Evolutionary conservation across 2,329 filamentous ascomycete species (phyloP).

Genomic region (Ceratocystis harringtonii): DNA sequence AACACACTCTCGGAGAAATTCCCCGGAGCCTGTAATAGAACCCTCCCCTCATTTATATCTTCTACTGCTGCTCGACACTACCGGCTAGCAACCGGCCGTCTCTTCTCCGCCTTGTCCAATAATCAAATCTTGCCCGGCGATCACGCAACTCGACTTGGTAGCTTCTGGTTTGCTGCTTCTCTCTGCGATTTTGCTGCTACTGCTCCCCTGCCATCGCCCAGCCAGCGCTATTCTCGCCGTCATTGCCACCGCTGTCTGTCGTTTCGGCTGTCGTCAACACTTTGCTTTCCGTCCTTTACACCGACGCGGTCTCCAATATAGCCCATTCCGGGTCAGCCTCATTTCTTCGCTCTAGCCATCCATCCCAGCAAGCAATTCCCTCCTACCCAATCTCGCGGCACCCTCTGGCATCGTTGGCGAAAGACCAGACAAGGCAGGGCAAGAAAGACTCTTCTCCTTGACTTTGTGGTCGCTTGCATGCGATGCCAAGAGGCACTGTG

Average conservation of each 20-base stretch:
- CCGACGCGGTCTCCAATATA: neutral
- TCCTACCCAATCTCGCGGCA: neutral
- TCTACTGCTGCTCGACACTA: neutral
- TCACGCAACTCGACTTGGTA: neutral
- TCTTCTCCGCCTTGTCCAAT: neutral
- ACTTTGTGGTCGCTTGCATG: constrained; percentile 13
- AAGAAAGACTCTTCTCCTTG: constrained; percentile 6
- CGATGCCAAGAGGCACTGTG: constrained; percentile 14
- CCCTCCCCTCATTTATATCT: neutral
- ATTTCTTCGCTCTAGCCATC: too few species aligned
- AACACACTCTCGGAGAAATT: too few species aligned
- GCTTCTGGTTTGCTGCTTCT: neutral
- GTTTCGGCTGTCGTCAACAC: neutral
- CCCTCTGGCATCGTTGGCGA: constrained; percentile 12
- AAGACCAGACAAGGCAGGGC: constrained; percentile 3
- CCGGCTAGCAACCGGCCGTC: neutral
- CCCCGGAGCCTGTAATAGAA: neutral
- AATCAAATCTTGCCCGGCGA: neutral
- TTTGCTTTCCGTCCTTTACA: neutral
- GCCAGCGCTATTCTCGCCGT: neutral
- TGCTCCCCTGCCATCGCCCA: neutral
- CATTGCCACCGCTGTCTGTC: neutral
- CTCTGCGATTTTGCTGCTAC: neutral
- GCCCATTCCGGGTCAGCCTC: neutral
- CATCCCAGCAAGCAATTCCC: neutral